Base-by-base conservation (phyloP, 306 rosid genomes). In the Crataegus laevigata region DNA sequence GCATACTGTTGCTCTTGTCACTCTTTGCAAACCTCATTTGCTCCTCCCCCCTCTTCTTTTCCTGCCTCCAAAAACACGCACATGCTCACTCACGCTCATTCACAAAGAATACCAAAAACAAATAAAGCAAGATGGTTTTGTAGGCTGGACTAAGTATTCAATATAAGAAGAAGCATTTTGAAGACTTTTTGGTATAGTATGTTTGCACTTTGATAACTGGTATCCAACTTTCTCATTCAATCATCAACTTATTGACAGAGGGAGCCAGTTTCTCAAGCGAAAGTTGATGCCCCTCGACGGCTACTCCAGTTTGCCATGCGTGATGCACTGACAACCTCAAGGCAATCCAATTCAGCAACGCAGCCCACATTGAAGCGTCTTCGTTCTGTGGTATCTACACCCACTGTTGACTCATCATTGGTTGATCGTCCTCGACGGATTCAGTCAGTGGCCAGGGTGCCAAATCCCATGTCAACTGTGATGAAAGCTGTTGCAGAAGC, bases 401-500 rank as follows among this genome's bases (percentile, higher is more conserved):
- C 91, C 55, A 60, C 82, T 30, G 85, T 77, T 60, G 93, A 85
- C 71, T 81, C 91, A n/a, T 66, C 90, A 55, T 45, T 79, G 50
- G 84, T 82, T 65, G 89, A 84, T 81, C 91, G 72, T 81, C 86
- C 89, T 55, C 88, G 75, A 66, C 75, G 82, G 52, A 66, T 80
- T 62, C 90, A 84, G 74, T 83, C 88, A 66, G 79, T 85, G 66
- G 84, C 92, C 25, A 83, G 89, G 85, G 83, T 87, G 80, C 78
- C 87, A 68, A 90, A 88, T 85, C 89, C 93, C 71, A 89, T 92
- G 97, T 87, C 96, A 73, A 83, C 91, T n/a, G 93, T 92, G 29
- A 89, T 94, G 68, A 91, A 85, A 84, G 99, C 99, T 63, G 96
- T 90, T 72, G 90, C 93, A 1, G 97, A 91, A 78, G 98, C 97